Evolutionary conservation across 371 early-diverging fungal genomes (phyloP), one percentile per base, ranked within the genome.

Genomic region (Mortierella sp.): DNA sequence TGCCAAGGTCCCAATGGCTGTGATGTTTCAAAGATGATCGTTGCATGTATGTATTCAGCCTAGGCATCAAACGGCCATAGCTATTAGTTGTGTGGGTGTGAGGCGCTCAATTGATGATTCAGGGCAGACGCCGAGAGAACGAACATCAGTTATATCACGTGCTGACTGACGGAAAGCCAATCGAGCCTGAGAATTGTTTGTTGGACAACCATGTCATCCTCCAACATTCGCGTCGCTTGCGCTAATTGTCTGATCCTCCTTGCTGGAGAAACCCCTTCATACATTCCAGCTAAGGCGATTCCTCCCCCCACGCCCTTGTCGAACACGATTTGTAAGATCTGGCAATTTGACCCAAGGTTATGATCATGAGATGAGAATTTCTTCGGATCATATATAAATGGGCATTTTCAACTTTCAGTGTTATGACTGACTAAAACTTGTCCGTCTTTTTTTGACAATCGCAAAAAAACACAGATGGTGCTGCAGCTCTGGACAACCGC

Each of bases 401-500:
- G 7, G 37, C 37, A 34, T 34, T 34, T 34, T 1, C 37, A 34
- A 2, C 37, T 7, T 34, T 34, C 1, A 11, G 11, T 34, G 37
- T 11, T 34, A 7, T 4, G 37, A 34, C 11, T 34, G 37, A 34
- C 37, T 11, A 7, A 14, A 34, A n/a, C 19, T 44, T 44, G 21
- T n/a, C n/a, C n/a, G n/a, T n/a, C n/a, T n/a, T n/a, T n/a, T n/a
- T n/a, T n/a, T n/a, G n/a, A n/a, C n/a, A 26, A 30, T 15, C 17
- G 12, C 41, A 26, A 42, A 6, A 17, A 23, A 47, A 17, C 47
- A 41, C 43, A 70, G 70, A 70, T 48, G 70, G 70, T 14, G 63
- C 70, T n/a, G 70, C 70, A n/a, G 63, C 70, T 14, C 24, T 70
- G 58, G 70, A 70, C 6, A 70, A 70, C 58, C 70, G 70, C 17